phyloP scores from a whole-genome alignment of 1,139 yeast species.

The Geotrichum citri-aurantii region DNA sequence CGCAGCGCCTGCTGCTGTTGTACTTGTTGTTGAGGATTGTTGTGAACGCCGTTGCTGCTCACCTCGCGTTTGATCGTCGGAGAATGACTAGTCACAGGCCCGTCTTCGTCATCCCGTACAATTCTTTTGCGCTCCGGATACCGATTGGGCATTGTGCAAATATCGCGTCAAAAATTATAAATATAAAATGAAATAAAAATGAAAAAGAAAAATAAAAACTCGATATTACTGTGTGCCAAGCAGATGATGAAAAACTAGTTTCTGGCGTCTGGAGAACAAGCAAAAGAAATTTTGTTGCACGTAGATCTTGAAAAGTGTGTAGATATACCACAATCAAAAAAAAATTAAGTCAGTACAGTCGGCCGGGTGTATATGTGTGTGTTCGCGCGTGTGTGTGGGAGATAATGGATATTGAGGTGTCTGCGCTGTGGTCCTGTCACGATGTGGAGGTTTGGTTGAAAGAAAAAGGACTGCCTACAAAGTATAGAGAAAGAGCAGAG shows the following conservation, averaged over 20 bases:
- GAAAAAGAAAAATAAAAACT: too few species aligned
- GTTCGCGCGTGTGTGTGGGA: background rate
- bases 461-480: background rate
- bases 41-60: background rate
- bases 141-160: constrained; percentile 18
- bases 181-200: too few species aligned
- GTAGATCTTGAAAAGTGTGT: too few species aligned
- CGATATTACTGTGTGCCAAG: too few species aligned
- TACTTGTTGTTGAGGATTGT: background rate
- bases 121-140: constrained; percentile 29
- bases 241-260: too few species aligned
- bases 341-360: too few species aligned
- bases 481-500: background rate
- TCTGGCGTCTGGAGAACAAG: too few species aligned
- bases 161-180: background rate
- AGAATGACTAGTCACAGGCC: constrained; percentile 6
- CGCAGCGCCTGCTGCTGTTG: constrained; percentile 26
- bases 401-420: background rate
- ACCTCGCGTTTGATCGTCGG: background rate
- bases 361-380: too few species aligned
- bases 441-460: background rate
- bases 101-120: constrained; percentile 30
- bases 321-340: too few species aligned
- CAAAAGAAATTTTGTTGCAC: too few species aligned
- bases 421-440: background rate